phyloP scores from a whole-genome alignment of 805 yeast species.

The Kuraishia ogatae region DNA sequence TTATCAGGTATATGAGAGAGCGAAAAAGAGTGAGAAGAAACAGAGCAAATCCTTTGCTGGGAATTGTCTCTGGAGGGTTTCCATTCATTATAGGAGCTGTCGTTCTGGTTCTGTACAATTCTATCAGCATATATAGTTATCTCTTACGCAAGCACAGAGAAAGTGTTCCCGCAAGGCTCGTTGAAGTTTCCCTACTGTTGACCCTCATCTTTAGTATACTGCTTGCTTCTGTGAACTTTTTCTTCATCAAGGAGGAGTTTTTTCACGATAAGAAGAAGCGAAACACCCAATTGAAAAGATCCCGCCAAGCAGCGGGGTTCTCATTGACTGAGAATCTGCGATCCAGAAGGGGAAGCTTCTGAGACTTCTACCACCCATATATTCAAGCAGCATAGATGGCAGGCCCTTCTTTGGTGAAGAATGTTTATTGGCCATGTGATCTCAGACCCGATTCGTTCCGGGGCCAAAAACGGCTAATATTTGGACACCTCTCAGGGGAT shows the following conservation, averaged over 20 bases:
- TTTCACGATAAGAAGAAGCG: neutral
- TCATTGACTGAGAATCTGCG: neutral
- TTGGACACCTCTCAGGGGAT: conserved; percentile 15
- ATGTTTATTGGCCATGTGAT: conserved; percentile 24
- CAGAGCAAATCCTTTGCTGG: neutral
- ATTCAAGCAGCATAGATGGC: neutral
- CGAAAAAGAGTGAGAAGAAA: neutral
- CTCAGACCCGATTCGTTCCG: conserved; percentile 4
- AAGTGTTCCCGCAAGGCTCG: neutral
- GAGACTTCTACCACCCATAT: too few species aligned
- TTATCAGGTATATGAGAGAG: neutral
- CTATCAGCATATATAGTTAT: neutral
- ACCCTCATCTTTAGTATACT: neutral
- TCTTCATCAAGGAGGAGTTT: neutral
- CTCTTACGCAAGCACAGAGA: neutral
- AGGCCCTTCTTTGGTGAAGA: neutral
- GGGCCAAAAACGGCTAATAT: conserved; percentile 10
- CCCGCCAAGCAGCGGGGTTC: neutral
- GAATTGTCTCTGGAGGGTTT: neutral
- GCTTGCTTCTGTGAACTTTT: neutral
- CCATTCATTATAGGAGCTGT: neutral
- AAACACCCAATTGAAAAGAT: neutral
- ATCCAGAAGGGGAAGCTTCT: conserved; percentile 1
- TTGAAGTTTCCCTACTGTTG: conserved; percentile 1
- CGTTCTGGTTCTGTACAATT: neutral